Conservation (phyloP, 2,329 filamentous ascomycete genomes). For the Davidsoniella neocaledoniae region DNA sequence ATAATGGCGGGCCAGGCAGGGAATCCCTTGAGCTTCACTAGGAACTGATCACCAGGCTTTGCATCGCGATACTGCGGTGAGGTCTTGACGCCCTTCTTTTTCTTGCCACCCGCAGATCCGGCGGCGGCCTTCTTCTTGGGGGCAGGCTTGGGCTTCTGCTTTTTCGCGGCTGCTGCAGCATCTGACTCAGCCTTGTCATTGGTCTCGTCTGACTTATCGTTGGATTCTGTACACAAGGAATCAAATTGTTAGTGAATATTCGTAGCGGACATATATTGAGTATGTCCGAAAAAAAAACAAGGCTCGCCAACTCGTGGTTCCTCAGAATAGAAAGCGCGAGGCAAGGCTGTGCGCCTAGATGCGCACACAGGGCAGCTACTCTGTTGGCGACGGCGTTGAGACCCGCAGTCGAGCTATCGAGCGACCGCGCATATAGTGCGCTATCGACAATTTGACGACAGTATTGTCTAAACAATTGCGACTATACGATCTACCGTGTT, state of each 20-base stretch:
- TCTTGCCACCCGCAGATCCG: slow-evolving; percentile 55
- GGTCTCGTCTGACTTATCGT: slow-evolving; percentile 3
- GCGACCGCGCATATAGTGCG: no score
- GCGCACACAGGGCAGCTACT: no score
- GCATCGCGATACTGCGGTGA: slow-evolving; percentile 60
- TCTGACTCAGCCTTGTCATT: slow-evolving; percentile 11
- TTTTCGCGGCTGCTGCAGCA: slow-evolving; percentile 22
- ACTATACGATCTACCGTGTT: no score
- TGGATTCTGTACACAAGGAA: slow-evolving; percentile 12
- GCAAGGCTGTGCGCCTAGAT: no score
- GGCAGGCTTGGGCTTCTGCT: slow-evolving; percentile 24
- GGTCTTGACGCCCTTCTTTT: slow-evolving; percentile 67
- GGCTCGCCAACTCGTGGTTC: no score
- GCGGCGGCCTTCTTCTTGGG: slow-evolving; percentile 55
- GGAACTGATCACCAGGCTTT: slow-evolving; percentile 78
- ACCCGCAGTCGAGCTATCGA: no score
- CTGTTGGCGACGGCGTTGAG: no score
- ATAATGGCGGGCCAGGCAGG: slow-evolving; percentile 90
- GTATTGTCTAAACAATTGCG: no score
- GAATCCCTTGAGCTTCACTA: slow-evolving; percentile 87
- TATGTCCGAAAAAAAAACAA: no score
- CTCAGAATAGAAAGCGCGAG: no score
- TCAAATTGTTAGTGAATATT: not conserved
- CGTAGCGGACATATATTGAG: no score
- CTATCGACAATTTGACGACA: no score